These are phyloP conservation scores for Suillus placidus DNA, from an alignment of 768 basidiomycete genomes.

Conservation along the genomic window DNA sequence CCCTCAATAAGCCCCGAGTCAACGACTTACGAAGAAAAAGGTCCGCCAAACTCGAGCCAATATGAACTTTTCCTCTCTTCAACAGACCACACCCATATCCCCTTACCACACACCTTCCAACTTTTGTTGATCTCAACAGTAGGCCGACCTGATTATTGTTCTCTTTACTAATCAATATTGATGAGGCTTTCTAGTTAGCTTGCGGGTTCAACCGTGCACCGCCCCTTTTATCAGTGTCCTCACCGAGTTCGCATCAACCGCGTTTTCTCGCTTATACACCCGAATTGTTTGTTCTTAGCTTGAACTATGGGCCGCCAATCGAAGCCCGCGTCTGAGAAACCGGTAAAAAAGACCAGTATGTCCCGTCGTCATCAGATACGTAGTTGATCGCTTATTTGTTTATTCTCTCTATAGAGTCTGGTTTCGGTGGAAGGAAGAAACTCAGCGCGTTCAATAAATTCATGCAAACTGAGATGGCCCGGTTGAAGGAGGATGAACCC, in stretches of 20 bases:
- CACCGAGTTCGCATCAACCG: conserved; percentile 20
- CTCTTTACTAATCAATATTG: conserved; percentile 14
- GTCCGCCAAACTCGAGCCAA: conserved; percentile 55
- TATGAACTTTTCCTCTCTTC: conserved; percentile 51
- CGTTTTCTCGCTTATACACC: conserved; percentile 14
- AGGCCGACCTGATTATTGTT: neutral
- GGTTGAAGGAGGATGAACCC: conserved; percentile 76
- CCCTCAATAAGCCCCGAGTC: conserved; percentile 24
- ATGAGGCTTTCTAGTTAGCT: conserved; percentile 9
- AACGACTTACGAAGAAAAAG: conserved; percentile 43
- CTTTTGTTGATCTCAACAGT: conserved; percentile 20
- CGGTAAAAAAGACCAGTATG: conserved; percentile 58
- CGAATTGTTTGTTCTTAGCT: conserved; percentile 10
- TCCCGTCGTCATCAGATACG: conserved; percentile 20
- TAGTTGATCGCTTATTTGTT: conserved; percentile 20
- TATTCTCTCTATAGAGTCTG: conserved; percentile 48
- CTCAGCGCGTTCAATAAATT: conserved; percentile 79
- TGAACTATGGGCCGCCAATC: conserved; percentile 47
- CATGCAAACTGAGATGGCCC: conserved; percentile 78
- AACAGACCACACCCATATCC: conserved; percentile 38
- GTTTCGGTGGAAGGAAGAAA: conserved; percentile 56
- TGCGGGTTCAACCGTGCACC: conserved; percentile 15
- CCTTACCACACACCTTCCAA: conserved; percentile 13
- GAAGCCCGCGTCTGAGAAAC: conserved; percentile 48
- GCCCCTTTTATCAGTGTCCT: conserved; percentile 37